Base-by-base conservation (phyloP, 768 basidiomycete genomes). In the Austroboletus eburneus region DNA sequence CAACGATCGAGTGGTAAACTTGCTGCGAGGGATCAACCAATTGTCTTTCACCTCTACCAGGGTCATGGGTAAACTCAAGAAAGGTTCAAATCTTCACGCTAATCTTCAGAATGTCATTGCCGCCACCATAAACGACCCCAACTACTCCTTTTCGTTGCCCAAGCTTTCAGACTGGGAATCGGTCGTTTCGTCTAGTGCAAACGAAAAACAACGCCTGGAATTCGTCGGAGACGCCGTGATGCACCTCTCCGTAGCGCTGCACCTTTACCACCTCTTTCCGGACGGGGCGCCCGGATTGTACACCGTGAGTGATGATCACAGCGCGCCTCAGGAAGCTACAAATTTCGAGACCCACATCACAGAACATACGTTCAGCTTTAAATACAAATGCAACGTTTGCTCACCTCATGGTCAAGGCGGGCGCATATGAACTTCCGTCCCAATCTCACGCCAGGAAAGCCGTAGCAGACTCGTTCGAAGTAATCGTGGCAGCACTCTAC, bases 181-280 rank as follows among this genome's bases (percentile, higher is more conserved):
- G 9, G 5, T 65, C 5, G 56, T 66, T 18, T 49, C 58, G 4
- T 66, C 56, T 38, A 58, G 52, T 13, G 40, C 33, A 14, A 47
- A 48, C 22, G 65, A 67, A 54, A 67, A 68, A 55, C 70, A 76
- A 29, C 65, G 73, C 22, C 46, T 75, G 38, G 76, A 77, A 54
- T 76, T 74, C 54, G 51, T 76, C 12, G 76, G 75, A 5, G 75
- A 76, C 45, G 69, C 72, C 23, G 58, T 73, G 43, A 74, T 77
- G 65, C 67, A 72, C 49, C 67, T 71, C 46, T 59, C 65, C 24
- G 59, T 76, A 16, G 69, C 71, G 10, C 62, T 68, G 35, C 64
- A 65, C 45, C 64, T 78, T 2, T 72, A 69, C 46, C 57, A 56
- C 16, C 50, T 60, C 39, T 59, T 61, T 45, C 66, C 67, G n/a